Evolutionary conservation across 2,329 filamentous ascomycete species (phyloP), one percentile per base, ranked within the genome.

Genomic region (Fusarium humuli): DNA sequence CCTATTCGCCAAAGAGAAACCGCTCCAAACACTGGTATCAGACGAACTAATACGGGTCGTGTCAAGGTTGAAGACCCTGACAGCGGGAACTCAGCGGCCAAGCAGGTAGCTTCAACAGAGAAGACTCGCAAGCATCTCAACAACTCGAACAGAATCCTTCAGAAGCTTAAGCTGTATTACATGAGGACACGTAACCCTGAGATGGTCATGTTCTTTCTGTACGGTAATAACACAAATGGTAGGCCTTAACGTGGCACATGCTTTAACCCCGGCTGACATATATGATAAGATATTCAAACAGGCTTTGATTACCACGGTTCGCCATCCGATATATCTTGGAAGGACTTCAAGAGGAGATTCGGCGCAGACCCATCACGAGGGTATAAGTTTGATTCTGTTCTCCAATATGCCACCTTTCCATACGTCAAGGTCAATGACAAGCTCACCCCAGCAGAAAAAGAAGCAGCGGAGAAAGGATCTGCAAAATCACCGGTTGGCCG

Each of bases 121-220:
- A 32, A 32, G 5, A 32, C 30, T 2, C 30, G 30, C 14, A 32
- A 32, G 30, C 46, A 16, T n/a, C 5, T 47, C 16, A 57, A 49
- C 20, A 46, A 49, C 16, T 57, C 55, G 2, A 22, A 57, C 7
- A 42, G 1, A 3, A 7, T 57, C 3, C 20, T 57, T 1, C 25
- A 57, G 16, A 57, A 42, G 45, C 34, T 57, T 5, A 57, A 57
- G 22, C n/a, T 57, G 1, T 41, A 57, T 3, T 57, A 57, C 3
- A 50, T 57, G 32, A 32, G 55, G 16, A 57, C 55, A 4, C 25
- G 55, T 0, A 50, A 50, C 18, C 14, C 55, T 1, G 55, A 57
- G 18, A 57, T 50, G 55, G 55, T 25, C 5, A 57, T 44, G 27
- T 53, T 53, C 13, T 58, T 58, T 6, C 11, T 58, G 4, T 58